A percentile compares a stretch with the other conserved stretches of the same genome.
Conservation (phyloP, 2,329 filamentous ascomycete species). For the Sarocladium strictum region DNA sequence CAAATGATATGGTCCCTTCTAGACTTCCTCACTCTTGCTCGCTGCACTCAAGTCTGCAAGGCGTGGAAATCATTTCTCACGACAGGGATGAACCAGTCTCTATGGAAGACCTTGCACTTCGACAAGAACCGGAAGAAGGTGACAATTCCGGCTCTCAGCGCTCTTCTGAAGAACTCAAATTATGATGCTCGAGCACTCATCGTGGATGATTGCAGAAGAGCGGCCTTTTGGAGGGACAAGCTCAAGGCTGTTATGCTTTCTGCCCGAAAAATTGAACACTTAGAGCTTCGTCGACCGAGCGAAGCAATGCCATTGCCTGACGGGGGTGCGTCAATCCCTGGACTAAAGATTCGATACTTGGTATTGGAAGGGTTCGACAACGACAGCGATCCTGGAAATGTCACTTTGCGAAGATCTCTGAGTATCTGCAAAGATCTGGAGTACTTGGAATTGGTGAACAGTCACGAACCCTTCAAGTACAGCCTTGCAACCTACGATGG, state of each 20-base stretch:
- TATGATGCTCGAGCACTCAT: constrained; percentile 23
- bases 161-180: constrained; percentile 25
- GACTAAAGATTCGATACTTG: not conserved
- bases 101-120: constrained; percentile 10
- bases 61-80: not conserved
- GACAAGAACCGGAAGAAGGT: constrained; percentile 17
- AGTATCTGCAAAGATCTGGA: not conserved
- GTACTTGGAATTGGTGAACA: not conserved
- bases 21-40: constrained; percentile 22
- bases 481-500: not conserved
- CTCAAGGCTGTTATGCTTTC: not conserved
- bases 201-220: constrained; percentile 16
- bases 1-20: constrained; percentile 28
- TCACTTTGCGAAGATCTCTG: not conserved
- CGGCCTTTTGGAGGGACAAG: constrained; percentile 1
- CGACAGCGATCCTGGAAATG: not conserved
- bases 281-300: not conserved
- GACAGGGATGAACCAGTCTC: not conserved
- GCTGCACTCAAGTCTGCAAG: constrained; percentile 10
- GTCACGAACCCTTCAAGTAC: not conserved
- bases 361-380: constrained; percentile 1
- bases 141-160: constrained; percentile 18
- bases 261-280: not conserved
- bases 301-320: not conserved
- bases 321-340: not conserved